A percentile compares a stretch with the other conserved stretches of the same genome.
Conservation (phyloP, 495 filamentous ascomycete genomes). For the Letharia columbiana region DNA sequence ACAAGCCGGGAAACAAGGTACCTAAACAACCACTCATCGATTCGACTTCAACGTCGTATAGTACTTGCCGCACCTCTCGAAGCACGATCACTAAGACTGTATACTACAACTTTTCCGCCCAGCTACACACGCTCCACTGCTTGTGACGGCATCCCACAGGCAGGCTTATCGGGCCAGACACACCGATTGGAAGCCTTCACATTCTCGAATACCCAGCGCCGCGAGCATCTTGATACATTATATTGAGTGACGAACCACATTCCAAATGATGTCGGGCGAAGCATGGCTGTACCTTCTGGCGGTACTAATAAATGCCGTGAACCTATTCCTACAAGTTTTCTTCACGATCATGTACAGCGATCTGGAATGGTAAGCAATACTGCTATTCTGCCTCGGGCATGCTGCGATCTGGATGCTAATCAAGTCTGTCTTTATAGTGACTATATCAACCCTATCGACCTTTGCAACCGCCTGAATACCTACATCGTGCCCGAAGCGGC, state of each 20-base stretch:
- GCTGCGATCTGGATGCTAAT: conserved; percentile 9
- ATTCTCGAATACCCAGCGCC: neutral
- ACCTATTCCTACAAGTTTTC: conserved; percentile 99
- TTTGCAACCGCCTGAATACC: conserved; percentile 99
- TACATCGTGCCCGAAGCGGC: conserved; percentile 99
- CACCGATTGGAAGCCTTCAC: conserved; percentile 5
- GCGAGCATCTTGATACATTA: neutral
- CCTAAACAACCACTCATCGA: too few species aligned
- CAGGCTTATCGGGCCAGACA: conserved; percentile 8
- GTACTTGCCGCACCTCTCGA: neutral
- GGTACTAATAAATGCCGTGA: conserved; percentile 99
- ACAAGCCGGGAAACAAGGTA: neutral
- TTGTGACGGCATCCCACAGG: too few species aligned
- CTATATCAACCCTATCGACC: conserved; percentile 99
- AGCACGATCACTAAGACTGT: neutral
- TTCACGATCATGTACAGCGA: conserved; percentile 99
- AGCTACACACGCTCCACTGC: neutral
- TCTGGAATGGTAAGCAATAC: conserved; percentile 80
- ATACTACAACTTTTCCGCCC: neutral
- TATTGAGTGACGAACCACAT: neutral
- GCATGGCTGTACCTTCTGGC: conserved; percentile 98
- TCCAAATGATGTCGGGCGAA: conserved; percentile 78
- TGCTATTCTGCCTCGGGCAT: neutral
- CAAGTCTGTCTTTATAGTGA: conserved; percentile 50
- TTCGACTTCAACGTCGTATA: neutral